phyloP scores from a whole-genome alignment of 768 basidiomycete genomes.

The Crepidotus variabilis region DNA sequence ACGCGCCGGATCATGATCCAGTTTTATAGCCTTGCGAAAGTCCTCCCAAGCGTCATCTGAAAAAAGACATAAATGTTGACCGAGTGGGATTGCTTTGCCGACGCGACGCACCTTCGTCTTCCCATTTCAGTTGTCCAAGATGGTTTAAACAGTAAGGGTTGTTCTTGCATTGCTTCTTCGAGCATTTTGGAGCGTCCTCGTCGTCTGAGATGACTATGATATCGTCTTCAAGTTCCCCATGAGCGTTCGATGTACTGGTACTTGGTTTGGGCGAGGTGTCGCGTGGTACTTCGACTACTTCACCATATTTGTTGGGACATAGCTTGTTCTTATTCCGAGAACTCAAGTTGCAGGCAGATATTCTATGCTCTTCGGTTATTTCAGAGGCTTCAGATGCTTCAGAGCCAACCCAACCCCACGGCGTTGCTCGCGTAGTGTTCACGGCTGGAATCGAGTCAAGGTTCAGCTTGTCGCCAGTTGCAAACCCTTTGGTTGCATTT shows the following conservation, averaged over 20 bases:
- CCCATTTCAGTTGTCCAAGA: conserved; percentile 82
- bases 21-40: conserved; percentile 48
- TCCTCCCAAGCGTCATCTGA: conserved; percentile 41
- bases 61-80: background rate
- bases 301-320: conserved; percentile 55
- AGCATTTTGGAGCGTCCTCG: conserved; percentile 47
- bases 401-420: conserved; percentile 83
- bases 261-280: background rate
- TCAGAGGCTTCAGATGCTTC: conserved; percentile 50
- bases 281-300: conserved; percentile 13
- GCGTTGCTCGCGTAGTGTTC: conserved; percentile 28
- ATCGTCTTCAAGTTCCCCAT: conserved; percentile 53
- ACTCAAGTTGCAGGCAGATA: conserved; percentile 67
- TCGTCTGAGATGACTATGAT: conserved; percentile 71
- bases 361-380: conserved; percentile 66
- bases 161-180: conserved; percentile 59
- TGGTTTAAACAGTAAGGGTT: conserved; percentile 89
- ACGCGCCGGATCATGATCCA: conserved; percentile 54
- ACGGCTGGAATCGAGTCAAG: conserved; percentile 46
- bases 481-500: conserved; percentile 49
- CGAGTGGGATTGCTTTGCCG: background rate
- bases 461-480: conserved; percentile 61
- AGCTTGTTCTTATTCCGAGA: conserved; percentile 42
- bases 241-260: conserved; percentile 2
- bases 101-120: conserved; percentile 53